Conservation (phyloP, 805 yeast species). For the Yarrowia bubula region DNA sequence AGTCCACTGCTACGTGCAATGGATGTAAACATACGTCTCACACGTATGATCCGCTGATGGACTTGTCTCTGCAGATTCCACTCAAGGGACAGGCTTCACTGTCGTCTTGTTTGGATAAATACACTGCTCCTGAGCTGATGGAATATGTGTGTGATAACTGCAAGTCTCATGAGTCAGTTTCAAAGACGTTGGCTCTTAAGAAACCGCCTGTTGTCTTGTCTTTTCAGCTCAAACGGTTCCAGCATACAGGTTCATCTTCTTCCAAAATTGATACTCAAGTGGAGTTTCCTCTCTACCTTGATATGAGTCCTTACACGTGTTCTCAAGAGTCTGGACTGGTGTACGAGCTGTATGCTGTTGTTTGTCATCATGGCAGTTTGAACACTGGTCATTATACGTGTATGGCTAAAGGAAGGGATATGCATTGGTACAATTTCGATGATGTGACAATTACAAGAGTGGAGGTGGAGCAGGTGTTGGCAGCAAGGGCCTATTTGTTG, state of each 20-base stretch:
- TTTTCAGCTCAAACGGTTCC: conserved; percentile 76
- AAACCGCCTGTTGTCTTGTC: conserved; percentile 74
- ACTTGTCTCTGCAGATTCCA: conserved; percentile 72
- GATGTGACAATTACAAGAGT: conserved; percentile 77
- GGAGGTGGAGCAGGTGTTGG: conserved; percentile 59
- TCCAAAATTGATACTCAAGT: conserved; percentile 76
- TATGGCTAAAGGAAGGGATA: conserved; percentile 65
- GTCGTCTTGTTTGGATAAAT: conserved; percentile 67
- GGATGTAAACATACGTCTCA: conserved; percentile 62
- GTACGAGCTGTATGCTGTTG: conserved; percentile 82
- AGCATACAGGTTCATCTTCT: conserved; percentile 49
- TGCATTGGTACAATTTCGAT: conserved; percentile 88
- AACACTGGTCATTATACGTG: conserved; percentile 95
- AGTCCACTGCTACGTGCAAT: conserved; percentile 73
- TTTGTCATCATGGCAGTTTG: conserved; percentile 88
- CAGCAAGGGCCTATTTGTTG: conserved; percentile 66
- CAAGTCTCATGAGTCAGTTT: conserved; percentile 58
- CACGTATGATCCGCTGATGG: conserved; percentile 86
- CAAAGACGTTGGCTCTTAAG: conserved; percentile 67
- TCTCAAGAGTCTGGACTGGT: conserved; percentile 38
- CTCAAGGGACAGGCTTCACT: conserved; percentile 40
- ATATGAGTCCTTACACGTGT: conserved; percentile 59
- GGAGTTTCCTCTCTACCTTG: conserved; percentile 66
- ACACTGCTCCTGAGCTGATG: conserved; percentile 72
- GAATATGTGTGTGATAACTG: conserved; percentile 76